phyloP scores from a whole-genome alignment of 805 yeast genomes.

The Scheffersomyces amazonensis region DNA sequence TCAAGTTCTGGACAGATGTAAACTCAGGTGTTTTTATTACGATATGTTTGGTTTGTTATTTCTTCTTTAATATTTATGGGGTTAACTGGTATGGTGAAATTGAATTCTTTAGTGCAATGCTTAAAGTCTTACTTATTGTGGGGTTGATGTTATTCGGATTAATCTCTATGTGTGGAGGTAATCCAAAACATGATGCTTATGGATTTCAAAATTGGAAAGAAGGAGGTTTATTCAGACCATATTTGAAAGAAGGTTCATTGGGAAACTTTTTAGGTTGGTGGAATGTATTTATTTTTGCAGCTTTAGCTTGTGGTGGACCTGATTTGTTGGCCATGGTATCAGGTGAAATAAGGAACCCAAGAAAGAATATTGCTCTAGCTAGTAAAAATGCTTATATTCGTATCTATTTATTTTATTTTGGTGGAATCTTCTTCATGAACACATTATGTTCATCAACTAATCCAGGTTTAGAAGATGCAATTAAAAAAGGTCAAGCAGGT shows the following conservation, averaged over 20 bases:
- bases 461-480: constrained; percentile 24
- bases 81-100: constrained; percentile 45
- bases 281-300: constrained; percentile 30
- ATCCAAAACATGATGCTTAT: constrained; percentile 30
- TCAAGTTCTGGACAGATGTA: constrained; percentile 28
- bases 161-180: constrained; percentile 37
- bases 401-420: constrained; percentile 33
- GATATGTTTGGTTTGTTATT: constrained; percentile 21
- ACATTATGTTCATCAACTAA: constrained; percentile 31
- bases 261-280: constrained; percentile 36
- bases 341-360: constrained; percentile 45
- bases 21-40: constrained; percentile 32
- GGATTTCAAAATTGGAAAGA: constrained; percentile 34
- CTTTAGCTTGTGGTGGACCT: constrained; percentile 36
- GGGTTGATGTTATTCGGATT: constrained; percentile 32
- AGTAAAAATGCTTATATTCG: constrained; percentile 33
- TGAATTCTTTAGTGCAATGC: constrained; percentile 30
- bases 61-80: constrained; percentile 28
- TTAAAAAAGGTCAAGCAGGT: constrained; percentile 29
- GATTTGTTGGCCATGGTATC: constrained; percentile 29
- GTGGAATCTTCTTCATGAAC: constrained; percentile 38
- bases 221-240: constrained; percentile 29
- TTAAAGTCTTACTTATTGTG: constrained; percentile 29
- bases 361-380: constrained; percentile 31
- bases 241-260: constrained; percentile 22